Evolutionary conservation across 768 basidiomycete genomes (phyloP).

Genomic region (Grammothele lineata): DNA sequence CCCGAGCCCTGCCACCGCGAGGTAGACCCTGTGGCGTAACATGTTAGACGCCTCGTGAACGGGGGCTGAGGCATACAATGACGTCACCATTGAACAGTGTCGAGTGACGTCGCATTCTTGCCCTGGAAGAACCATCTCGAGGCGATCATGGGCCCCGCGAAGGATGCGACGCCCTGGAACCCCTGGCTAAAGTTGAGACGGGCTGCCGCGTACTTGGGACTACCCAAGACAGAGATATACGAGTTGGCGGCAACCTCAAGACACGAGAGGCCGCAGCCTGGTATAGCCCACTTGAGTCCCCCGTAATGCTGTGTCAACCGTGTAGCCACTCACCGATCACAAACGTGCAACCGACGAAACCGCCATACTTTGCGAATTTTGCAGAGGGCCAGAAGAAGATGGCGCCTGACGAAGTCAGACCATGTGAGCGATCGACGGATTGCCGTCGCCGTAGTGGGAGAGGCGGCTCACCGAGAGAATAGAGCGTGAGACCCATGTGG

Average conservation of each 20-base stretch:
- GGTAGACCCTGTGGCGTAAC: slow-evolving; percentile 47
- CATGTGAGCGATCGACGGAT: slow-evolving; percentile 9
- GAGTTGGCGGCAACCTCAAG: slow-evolving; percentile 76
- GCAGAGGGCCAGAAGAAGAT: slow-evolving; percentile 81
- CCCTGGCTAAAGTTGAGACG: slow-evolving; percentile 78
- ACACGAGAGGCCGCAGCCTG: slow-evolving; percentile 61
- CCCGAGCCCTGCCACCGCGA: slow-evolving; percentile 62
- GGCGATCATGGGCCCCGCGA: slow-evolving; percentile 71
- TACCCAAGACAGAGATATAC: slow-evolving; percentile 69
- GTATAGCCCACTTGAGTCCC: too few relatives aligned
- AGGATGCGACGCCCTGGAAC: slow-evolving; percentile 73
- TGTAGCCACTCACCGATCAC: slow-evolving; percentile 49
- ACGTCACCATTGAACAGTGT: slow-evolving; percentile 61
- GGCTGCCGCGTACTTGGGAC: slow-evolving; percentile 66
- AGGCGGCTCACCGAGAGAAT: slow-evolving; percentile 44
- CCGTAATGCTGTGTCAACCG: too few relatives aligned
- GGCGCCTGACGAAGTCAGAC: slow-evolving; percentile 41
- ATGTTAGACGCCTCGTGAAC: too few relatives aligned
- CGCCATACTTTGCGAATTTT: slow-evolving; percentile 60
- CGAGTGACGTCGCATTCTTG: slow-evolving; percentile 53
- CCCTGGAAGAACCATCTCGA: slow-evolving; percentile 72
- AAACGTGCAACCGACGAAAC: slow-evolving; percentile 72
- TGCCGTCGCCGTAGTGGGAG: slow-evolving; percentile 21
- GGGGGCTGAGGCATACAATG: too few relatives aligned
- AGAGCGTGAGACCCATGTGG: slow-evolving; percentile 54